Percentiles rank a stretch among this genome's conserved stretches.
Conservation (phyloP, 768 basidiomycete species). For the Calocera cornea region DNA sequence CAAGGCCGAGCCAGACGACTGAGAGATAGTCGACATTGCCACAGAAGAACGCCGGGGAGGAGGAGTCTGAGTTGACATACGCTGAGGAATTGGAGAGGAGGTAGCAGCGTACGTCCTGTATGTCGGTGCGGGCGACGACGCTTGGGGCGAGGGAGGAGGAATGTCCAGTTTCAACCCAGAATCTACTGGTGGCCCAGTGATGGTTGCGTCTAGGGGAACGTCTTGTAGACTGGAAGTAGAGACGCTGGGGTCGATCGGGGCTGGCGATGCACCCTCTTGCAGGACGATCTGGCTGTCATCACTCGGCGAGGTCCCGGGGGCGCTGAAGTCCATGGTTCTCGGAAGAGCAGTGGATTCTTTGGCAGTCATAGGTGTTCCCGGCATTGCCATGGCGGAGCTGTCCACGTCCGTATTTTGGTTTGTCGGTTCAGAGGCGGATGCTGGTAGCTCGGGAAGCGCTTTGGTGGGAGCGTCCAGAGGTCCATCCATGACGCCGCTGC, state of each 20-base stretch:
- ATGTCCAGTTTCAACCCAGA: neutral
- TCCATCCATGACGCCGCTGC: neutral
- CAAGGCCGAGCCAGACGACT: slow-evolving; percentile 10
- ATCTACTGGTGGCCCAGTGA: neutral
- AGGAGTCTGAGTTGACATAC: neutral
- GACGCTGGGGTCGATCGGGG: neutral
- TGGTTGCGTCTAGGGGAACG: neutral
- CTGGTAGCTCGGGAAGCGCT: neutral
- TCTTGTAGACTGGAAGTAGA: neutral
- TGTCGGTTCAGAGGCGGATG: neutral
- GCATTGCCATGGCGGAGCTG: neutral
- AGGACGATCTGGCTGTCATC: neutral
- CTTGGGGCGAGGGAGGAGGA: neutral
- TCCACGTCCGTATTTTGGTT: neutral
- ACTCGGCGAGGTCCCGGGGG: neutral
- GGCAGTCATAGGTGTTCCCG: neutral
- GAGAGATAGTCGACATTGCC: slow-evolving; percentile 20
- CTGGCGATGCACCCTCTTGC: neutral
- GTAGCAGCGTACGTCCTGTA: neutral
- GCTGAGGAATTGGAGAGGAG: neutral
- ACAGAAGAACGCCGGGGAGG: slow-evolving; percentile 19
- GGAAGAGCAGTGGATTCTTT: neutral
- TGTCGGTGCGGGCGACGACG: neutral
- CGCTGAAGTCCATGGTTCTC: neutral
- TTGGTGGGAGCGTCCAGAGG: neutral